Base-by-base conservation (phyloP, 108 stramenopile species). In the Cyclotella sp. region DNA sequence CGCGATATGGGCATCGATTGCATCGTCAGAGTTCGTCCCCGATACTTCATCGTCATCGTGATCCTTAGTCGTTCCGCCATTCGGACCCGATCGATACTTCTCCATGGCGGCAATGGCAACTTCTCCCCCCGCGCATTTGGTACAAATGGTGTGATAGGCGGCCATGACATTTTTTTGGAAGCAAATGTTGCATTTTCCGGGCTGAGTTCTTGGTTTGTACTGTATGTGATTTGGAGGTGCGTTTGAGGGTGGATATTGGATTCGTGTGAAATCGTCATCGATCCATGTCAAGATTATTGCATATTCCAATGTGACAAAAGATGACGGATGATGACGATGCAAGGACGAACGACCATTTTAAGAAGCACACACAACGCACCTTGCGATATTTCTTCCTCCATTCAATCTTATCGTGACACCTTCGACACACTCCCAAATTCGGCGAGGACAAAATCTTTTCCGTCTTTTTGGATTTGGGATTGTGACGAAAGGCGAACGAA, bases 391-490 rank as follows among this genome's bases (percentile, higher is more conserved):
- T 86, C 72, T 96, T 96, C 57, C 91, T 60, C 95, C 95, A 96
- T 68, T 96, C 95, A 65, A 97, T 94, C 87, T 98, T 97, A 10
- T 98, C 97, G 45, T 93, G 77, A 73, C 97, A 98, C 10, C 94
- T 72, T 22, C 85, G 73, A 82, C 97, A 98, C 12, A 95, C 88
- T n/a, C 97, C 97, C 18, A 86, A 73, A 76, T 94, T 97, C 21
- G 93, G 92, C n/a, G 83, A 86, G 0, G 75, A 49, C 47, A 98
- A 71, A 40, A 98, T 97, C 28, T 88, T 85, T 16, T 84, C 93
- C 42, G 97, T 98, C 83, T 89, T 93, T 77, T 97, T 97, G 40
- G 93, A 95, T 76, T 94, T 95, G 49, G 96, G 95, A 84, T 98
- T 98, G 89, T 98, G 97, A 49, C 81, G 79, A 73, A 91, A 98